Percentiles rank a stretch among this genome's conserved stretches.
These are phyloP conservation scores for Pichia sp. DNA, from an alignment of 1,139 yeast genomes.

Conservation along the genomic window DNA sequence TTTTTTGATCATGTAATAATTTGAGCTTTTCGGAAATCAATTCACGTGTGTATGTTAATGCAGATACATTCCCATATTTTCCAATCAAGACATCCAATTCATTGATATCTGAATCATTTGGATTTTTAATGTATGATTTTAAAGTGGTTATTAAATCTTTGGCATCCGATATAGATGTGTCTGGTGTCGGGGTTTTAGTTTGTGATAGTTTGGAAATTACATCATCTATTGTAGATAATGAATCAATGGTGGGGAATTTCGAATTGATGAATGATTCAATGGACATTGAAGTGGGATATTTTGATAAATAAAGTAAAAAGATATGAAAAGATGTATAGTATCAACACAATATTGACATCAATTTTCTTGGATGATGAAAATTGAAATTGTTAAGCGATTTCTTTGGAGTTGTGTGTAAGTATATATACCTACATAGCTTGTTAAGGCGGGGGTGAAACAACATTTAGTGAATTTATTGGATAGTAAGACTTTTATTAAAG, in stretches of 20 bases:
- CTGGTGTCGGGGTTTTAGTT: neutral
- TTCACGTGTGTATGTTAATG: conserved; percentile 12
- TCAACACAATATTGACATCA: too few relatives aligned
- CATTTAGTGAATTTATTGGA: too few relatives aligned
- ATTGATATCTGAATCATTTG: neutral
- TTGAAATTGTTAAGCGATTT: too few relatives aligned
- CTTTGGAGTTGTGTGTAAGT: too few relatives aligned
- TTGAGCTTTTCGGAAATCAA: conserved; percentile 8
- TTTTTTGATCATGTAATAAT: conserved; percentile 3
- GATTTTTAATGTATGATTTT: neutral
- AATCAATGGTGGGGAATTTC: conserved; percentile 9
- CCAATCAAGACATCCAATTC: conserved; percentile 4
- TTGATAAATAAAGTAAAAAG: too few relatives aligned
- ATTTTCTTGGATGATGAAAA: too few relatives aligned
- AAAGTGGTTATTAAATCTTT: conserved; percentile 1
- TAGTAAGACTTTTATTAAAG: too few relatives aligned
- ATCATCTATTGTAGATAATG: conserved; percentile 8
- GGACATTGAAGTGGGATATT: neutral
- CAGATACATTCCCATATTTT: conserved; percentile 11
- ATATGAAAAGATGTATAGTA: too few relatives aligned
- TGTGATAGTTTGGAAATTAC: neutral
- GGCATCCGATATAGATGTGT: neutral
- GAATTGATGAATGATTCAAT: conserved; percentile 8
- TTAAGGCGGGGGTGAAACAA: too few relatives aligned
- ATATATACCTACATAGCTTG: too few relatives aligned